Evolutionary conservation across 78 protist species (phyloP).

Genomic region (Dictyostelium intermedium): DNA sequence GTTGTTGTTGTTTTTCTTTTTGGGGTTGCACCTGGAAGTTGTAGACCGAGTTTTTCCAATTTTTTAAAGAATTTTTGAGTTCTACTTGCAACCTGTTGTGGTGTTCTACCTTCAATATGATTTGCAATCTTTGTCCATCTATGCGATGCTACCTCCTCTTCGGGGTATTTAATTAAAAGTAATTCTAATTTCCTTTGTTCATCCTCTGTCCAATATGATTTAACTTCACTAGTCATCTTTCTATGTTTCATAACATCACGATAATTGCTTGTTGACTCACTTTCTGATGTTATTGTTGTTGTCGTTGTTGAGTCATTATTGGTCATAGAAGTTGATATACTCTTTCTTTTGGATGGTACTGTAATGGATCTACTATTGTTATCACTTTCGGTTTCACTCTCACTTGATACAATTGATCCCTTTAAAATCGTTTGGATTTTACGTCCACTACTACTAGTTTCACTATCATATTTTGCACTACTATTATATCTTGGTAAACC

Average conservation of each 20-base stretch:
- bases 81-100: slow-evolving; percentile 78
- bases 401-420: neutral
- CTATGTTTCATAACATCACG: neutral
- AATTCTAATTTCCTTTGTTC: slow-evolving; percentile 69
- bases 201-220: slow-evolving; percentile 62
- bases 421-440: neutral
- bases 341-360: neutral
- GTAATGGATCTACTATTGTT: neutral
- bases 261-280: neutral
- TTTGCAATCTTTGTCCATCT: slow-evolving; percentile 73
- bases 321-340: neutral
- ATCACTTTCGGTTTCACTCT: neutral
- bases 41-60: slow-evolving; percentile 28
- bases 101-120: slow-evolving; percentile 37
- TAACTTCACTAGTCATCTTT: neutral
- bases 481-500: neutral
- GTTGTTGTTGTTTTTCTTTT: neutral
- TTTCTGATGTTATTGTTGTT: neutral
- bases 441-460: neutral
- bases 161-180: slow-evolving; percentile 39
- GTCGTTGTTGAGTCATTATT: neutral
- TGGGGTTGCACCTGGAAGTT: slow-evolving; percentile 10
- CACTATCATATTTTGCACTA: neutral
- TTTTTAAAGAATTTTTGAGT: slow-evolving; percentile 77
- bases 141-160: slow-evolving; percentile 64